Evolutionary conservation across 768 basidiomycete species (phyloP).

Genomic region (Paxillus ammoniavirescens): DNA sequence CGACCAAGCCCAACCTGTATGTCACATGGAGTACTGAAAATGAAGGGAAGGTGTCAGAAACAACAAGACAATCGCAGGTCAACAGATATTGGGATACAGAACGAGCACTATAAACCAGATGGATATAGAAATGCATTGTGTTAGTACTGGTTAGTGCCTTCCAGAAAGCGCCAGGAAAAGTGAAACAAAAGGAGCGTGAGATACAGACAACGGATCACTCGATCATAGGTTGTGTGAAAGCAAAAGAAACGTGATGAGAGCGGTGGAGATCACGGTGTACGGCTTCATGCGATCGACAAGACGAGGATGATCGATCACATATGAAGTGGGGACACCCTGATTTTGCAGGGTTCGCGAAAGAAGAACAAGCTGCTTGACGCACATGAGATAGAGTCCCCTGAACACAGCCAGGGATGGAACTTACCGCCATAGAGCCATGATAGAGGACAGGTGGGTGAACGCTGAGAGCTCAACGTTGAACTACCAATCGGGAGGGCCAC

Average conservation of each 20-base stretch:
- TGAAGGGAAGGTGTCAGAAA: neutral
- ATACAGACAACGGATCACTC: conserved; percentile 5
- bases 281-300: conserved; percentile 3
- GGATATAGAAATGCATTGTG: conserved; percentile 7
- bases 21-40: neutral
- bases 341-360: conserved; percentile 6
- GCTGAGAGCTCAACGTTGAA: neutral
- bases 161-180: neutral
- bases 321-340: conserved; percentile 10
- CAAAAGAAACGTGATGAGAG: conserved; percentile 4
- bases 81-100: neutral
- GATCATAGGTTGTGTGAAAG: conserved; percentile 2
- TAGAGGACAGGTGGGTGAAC: neutral
- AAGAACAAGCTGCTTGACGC: conserved; percentile 5
- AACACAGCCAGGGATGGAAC: conserved; percentile 1
- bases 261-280: neutral
- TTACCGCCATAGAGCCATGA: conserved; percentile 2
- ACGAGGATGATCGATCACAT: conserved; percentile 1
- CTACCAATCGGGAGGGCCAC: conserved; percentile 28
- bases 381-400: neutral
- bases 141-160: conserved; percentile 1
- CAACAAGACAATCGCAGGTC: neutral
- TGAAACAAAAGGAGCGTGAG: conserved; percentile 3
- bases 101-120: conserved; percentile 6
- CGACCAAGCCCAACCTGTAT: neutral